phyloP scores from a whole-genome alignment of 2,329 filamentous ascomycete species.

The Trichoderma brevicompactum region DNA sequence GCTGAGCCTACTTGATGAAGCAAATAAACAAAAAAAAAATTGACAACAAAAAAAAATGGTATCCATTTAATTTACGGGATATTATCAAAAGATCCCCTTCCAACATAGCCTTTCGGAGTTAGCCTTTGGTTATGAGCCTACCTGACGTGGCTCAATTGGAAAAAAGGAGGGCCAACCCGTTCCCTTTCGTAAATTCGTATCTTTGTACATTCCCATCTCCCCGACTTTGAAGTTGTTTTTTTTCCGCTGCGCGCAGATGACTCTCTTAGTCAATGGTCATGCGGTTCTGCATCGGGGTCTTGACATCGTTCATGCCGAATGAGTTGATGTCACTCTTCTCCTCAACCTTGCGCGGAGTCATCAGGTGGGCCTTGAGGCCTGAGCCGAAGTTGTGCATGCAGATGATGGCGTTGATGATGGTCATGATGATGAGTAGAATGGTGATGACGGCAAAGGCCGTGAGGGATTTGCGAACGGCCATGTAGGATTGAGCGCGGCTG shows the following conservation, averaged over 20 bases:
- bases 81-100: slow-evolving; percentile 23
- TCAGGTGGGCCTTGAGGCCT: slow-evolving; percentile 85
- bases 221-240: slow-evolving; percentile 2
- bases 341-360: slow-evolving; percentile 54
- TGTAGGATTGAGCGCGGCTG: slow-evolving; percentile 63
- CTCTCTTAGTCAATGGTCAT: slow-evolving; percentile 64
- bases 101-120: slow-evolving; percentile 21
- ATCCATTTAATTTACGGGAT: slow-evolving; percentile 29
- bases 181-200: slow-evolving; percentile 41
- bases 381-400: slow-evolving; percentile 91
- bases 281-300: slow-evolving; percentile 57
- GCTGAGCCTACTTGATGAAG: slow-evolving; percentile 27
- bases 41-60: slow-evolving; percentile 25
- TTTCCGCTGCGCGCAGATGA: background rate
- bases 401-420: slow-evolving; percentile 82
- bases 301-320: slow-evolving; percentile 61
- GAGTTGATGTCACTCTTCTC: slow-evolving; percentile 63
- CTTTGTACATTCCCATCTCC: slow-evolving; percentile 39
- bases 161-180: slow-evolving; percentile 25
- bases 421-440: slow-evolving; percentile 83
- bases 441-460: slow-evolving; percentile 95
- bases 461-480: slow-evolving; percentile 79
- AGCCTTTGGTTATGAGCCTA: slow-evolving; percentile 27
- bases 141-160: slow-evolving; percentile 19
- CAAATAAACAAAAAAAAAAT: slow-evolving; percentile 15